phyloP scores from a whole-genome alignment of 257 asterid species.

The Plectranthus barbatus region DNA sequence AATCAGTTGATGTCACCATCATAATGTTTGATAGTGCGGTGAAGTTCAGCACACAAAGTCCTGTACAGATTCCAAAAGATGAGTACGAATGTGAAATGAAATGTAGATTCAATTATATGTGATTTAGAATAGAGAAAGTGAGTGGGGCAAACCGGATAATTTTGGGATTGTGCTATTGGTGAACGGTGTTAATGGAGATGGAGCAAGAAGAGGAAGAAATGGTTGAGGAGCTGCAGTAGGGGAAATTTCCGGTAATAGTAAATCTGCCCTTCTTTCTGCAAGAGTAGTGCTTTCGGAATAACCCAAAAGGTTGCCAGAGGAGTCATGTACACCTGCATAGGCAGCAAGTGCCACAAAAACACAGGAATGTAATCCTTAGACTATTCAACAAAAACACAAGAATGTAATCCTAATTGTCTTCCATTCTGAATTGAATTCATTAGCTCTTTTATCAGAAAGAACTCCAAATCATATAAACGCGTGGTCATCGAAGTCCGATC shows the following conservation, averaged over 20 bases:
- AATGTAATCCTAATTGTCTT: neutral
- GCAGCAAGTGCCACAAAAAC: constrained; percentile 10
- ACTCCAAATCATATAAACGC: neutral
- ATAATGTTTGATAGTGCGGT: constrained; percentile 55
- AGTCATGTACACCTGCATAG: constrained; percentile 44
- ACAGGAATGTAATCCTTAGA: neutral
- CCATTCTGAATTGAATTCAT: neutral
- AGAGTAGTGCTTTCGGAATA: constrained; percentile 24
- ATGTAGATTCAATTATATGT: neutral
- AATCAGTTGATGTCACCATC: constrained; percentile 70
- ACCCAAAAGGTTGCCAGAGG: constrained; percentile 21
- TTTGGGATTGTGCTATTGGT: constrained; percentile 75
- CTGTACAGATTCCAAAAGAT: constrained; percentile 24
- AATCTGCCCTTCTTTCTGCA: constrained; percentile 36
- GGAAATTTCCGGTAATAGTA: constrained; percentile 48
- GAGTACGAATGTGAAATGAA: neutral
- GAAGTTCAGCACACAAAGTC: constrained; percentile 68
- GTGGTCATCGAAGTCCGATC: neutral
- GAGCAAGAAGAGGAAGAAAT: constrained; percentile 85
- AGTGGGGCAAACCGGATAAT: constrained; percentile 65
- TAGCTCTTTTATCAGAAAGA: neutral
- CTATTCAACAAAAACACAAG: neutral
- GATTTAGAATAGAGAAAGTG: neutral
- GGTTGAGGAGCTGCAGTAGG: constrained; percentile 72
- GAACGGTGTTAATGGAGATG: constrained; percentile 92